Evolutionary conservation across 192 early-diverging fungal genomes (phyloP), one percentile per base, ranked within the genome.

Genomic region (Diversispora eburnea): DNA sequence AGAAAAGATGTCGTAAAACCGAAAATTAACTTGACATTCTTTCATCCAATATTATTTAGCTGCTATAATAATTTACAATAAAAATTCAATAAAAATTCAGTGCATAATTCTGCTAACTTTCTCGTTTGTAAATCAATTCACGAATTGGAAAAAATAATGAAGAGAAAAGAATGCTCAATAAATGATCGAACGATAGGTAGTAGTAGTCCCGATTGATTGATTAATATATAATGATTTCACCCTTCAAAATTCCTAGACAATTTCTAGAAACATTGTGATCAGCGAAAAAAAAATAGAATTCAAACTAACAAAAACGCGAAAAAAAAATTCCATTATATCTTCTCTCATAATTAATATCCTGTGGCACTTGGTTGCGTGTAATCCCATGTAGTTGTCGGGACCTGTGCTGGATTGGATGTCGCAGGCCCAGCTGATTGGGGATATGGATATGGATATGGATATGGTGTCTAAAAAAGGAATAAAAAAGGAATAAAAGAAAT

Each of bases 401-500:
- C 52, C 25, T 42, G 39, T 47, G 57, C 43, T 43, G 70, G 41
- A 43, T 55, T 42, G 13, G 57, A 41, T 10, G 70, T 8, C 6
- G 55, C 9, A 58, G 45, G 41, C 39, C 58, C 43, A 17, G 58
- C 45, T 61, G 57, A 39, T 72, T 62, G 70, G 8, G 70, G 10
- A 64, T 73, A 73, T 52, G 22, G 61, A 64, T 73, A 73, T 8
- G 58, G 60, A 5, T 73, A 73, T 73, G 20, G 61, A 64, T 73
- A 73, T 13, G 8, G 19, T 66, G 60, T 13, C 72, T 73, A 48
- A 49, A 63, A 73, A 51, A 49, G 4, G 25, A n/a, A 57, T 45
- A 58, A 17, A 20, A 8, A 51, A 48, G 19, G 20, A 65, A 46
- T 47, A 33, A 33, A 33, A 33, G 25, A 33, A 33, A 33, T 33